phyloP scores from a whole-genome alignment of 306 rosid genomes.

The Lathyrus oleraceus region DNA sequence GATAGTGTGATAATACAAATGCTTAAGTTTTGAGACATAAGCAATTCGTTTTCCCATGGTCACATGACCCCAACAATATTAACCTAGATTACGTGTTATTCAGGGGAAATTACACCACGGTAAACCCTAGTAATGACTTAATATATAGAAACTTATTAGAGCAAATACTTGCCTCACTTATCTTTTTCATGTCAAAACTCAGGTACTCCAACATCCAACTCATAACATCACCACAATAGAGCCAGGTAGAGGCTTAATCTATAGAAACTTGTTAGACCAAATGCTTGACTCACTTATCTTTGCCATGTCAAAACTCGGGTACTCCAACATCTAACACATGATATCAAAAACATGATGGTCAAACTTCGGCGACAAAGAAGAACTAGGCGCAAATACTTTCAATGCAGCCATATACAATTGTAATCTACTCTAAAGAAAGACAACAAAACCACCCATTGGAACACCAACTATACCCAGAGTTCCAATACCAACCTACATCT shows the following conservation, averaged over 20 bases:
- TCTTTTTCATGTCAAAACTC: constrained; percentile 69
- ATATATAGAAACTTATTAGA: constrained; percentile 70
- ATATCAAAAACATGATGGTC: constrained; percentile 89
- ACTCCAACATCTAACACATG: constrained; percentile 46
- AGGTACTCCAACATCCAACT: constrained; percentile 60
- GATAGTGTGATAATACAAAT: constrained; percentile 52
- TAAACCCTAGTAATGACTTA: constrained; percentile 51
- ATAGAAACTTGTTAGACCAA: constrained; percentile 75
- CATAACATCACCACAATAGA: constrained; percentile 41
- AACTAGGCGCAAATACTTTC: constrained; percentile 53
- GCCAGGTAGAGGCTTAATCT: constrained; percentile 47
- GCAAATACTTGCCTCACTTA: constrained; percentile 77
- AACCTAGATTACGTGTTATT: constrained; percentile 61
- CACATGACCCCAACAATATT: constrained; percentile 46
- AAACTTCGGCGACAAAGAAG: constrained; percentile 45
- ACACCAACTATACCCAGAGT: constrained; percentile 65
- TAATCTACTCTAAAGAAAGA: constrained; percentile 53
- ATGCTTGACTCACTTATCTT: constrained; percentile 76
- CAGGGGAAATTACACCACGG: background rate
- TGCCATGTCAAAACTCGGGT: constrained; percentile 76
- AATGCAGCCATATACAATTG: constrained; percentile 71
- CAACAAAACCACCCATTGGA: constrained; percentile 54
- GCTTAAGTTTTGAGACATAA: constrained; percentile 56
- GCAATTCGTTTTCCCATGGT: constrained; percentile 76
- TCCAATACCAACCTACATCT: constrained; percentile 63